phyloP scores from a whole-genome alignment of 176 grass and related monocot genomes.

The Themeda triandra region DNA sequence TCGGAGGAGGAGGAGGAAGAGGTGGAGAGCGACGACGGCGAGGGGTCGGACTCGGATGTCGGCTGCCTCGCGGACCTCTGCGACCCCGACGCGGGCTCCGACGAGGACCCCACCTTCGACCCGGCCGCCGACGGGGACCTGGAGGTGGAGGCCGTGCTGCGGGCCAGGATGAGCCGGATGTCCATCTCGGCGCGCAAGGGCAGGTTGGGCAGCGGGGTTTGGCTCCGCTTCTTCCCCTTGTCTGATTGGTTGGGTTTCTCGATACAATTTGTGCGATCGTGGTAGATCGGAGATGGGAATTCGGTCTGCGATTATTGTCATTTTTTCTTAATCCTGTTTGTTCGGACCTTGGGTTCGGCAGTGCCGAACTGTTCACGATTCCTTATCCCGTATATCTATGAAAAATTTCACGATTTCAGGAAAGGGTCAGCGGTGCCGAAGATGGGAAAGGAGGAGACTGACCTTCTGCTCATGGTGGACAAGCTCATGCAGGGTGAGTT shows the following conservation, averaged over 20 bases:
- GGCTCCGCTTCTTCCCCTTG: not conserved
- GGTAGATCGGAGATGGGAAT: not conserved
- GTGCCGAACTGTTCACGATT: too few species aligned
- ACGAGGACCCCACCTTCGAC: conserved; percentile 35
- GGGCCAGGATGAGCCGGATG: conserved; percentile 25
- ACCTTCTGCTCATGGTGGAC: conserved; percentile 28
- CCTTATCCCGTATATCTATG: not conserved
- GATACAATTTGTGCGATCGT: not conserved
- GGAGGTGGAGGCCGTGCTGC: conserved; percentile 25
- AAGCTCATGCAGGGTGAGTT: conserved; percentile 26
- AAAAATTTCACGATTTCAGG: conserved; percentile 14
- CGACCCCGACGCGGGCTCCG: conserved; percentile 1
- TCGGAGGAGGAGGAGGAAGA: conserved; percentile 7
- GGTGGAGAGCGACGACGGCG: not conserved
- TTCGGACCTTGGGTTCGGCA: not conserved
- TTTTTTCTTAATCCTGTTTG: not conserved
- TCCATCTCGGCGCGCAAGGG: conserved; percentile 31
- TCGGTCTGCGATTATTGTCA: not conserved
- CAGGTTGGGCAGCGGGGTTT: conserved; percentile 18
- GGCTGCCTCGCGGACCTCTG: not conserved
- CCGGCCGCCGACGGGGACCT: conserved; percentile 10
- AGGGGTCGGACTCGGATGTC: not conserved
- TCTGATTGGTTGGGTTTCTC: not conserved
- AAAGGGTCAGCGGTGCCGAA: conserved; percentile 3
- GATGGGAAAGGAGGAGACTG: conserved; percentile 31